These are phyloP conservation scores for Diplodia sapinea DNA, from an alignment of 2,329 filamentous ascomycete genomes.

Conservation along the genomic window DNA sequence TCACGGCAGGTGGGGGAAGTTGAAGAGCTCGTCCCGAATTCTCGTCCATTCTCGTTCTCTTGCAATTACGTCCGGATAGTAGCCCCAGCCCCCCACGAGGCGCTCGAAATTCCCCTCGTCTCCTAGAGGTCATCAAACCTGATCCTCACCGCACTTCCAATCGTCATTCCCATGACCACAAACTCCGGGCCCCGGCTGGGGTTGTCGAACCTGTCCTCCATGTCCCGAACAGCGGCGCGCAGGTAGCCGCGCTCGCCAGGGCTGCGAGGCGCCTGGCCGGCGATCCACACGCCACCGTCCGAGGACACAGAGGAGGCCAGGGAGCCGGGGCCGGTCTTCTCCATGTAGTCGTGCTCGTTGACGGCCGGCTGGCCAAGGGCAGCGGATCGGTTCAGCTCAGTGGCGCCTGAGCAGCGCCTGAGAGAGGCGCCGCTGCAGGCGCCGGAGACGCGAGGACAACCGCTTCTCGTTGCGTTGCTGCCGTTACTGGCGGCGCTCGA, in stretches of 20 bases:
- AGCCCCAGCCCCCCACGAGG: no score
- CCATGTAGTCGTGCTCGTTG: neutral
- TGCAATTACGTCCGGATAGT: neutral
- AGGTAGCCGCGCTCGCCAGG: neutral
- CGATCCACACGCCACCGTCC: conserved; percentile 10
- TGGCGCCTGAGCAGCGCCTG: neutral
- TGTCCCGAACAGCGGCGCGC: neutral
- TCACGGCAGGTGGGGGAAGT: neutral
- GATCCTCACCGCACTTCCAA: neutral
- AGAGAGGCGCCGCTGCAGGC: no score
- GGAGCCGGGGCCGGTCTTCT: neutral
- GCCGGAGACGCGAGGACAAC: no score
- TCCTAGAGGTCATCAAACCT: neutral
- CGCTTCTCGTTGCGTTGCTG: neutral
- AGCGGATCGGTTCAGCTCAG: neutral
- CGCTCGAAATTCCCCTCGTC: neutral
- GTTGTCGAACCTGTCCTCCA: conserved; percentile 1
- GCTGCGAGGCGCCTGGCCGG: conserved; percentile 1
- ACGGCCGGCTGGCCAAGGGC: neutral
- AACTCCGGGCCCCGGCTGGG: neutral
- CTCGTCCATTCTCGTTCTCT: neutral
- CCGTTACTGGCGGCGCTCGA: neutral
- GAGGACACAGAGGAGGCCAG: neutral
- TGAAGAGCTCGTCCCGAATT: neutral
- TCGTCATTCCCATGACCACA: neutral